Conservation (phyloP, 192 early-diverging fungal species). For the Obelidium mucronatum region DNA sequence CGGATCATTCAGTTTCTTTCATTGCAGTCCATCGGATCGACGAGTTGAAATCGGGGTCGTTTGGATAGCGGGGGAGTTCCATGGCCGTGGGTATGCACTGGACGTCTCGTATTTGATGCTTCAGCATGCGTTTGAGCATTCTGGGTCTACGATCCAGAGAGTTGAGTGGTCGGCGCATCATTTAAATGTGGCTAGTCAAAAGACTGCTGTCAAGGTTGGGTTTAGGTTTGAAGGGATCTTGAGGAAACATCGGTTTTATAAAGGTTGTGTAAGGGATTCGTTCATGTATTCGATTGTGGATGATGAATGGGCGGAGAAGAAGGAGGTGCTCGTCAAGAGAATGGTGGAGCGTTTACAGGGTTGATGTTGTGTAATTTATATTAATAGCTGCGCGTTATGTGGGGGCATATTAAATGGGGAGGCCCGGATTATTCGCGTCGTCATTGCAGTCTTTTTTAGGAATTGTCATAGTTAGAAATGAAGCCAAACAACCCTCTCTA, state of each 20-base stretch:
- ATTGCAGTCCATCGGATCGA: background rate
- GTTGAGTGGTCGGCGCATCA: background rate
- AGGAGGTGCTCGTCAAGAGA: too few relatives aligned
- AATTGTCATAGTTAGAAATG: too few relatives aligned
- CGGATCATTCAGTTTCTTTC: background rate
- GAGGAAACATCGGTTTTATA: slow-evolving; percentile 1
- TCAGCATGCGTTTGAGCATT: background rate
- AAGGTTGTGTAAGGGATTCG: background rate
- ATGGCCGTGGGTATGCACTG: background rate
- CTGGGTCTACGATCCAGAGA: background rate
- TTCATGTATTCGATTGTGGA: background rate
- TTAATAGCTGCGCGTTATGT: too few relatives aligned
- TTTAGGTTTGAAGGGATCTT: background rate
- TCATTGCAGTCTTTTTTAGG: too few relatives aligned
- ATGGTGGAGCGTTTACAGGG: too few relatives aligned
- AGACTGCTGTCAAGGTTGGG: background rate
- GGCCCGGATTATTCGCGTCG: too few relatives aligned
- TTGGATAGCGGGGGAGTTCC: background rate
- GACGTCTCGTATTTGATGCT: background rate
- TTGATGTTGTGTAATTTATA: too few relatives aligned
- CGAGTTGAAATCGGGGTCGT: background rate
- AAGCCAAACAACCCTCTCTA: too few relatives aligned
- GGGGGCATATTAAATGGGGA: too few relatives aligned
- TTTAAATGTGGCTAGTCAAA: background rate
- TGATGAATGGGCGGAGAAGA: background rate